phyloP scores from a whole-genome alignment of 2,329 filamentous ascomycete species.

The Xylariaceae sp. region DNA sequence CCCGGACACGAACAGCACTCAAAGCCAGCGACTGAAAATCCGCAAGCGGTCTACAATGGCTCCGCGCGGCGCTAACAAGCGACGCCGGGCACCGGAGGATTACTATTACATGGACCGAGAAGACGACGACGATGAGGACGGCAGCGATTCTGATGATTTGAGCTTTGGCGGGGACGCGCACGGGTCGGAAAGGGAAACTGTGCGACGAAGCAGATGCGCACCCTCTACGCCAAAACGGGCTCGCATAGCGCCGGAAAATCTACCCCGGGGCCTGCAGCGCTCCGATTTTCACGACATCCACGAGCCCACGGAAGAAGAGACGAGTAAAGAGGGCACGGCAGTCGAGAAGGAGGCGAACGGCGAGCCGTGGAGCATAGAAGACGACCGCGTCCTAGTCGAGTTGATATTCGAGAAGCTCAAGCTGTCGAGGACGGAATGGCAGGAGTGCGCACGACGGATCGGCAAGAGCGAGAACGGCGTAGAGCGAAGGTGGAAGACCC shows the following conservation, averaged over 20 bases:
- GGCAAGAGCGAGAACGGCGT: slow-evolving; percentile 55
- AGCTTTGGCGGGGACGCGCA: slow-evolving; percentile 17
- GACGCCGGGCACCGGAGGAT: slow-evolving; percentile 44
- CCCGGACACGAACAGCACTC: slow-evolving; percentile 30
- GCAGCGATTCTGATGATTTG: slow-evolving; percentile 36
- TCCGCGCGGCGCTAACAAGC: slow-evolving; percentile 48
- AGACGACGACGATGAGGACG: slow-evolving; percentile 31
- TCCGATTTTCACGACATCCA: slow-evolving; percentile 52
- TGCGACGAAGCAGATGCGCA: slow-evolving; percentile 23
- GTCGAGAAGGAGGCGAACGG: slow-evolving; percentile 42
- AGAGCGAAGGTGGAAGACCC: slow-evolving; percentile 56
- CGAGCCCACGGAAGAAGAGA: slow-evolving; percentile 27
- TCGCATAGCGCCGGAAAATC: slow-evolving; percentile 54
- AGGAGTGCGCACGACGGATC: slow-evolving; percentile 59
- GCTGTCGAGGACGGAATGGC: slow-evolving; percentile 60
- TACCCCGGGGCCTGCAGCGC: slow-evolving; percentile 55
- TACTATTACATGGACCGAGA: slow-evolving; percentile 44
- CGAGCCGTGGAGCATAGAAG: slow-evolving; percentile 54
- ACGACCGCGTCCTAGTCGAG: slow-evolving; percentile 61
- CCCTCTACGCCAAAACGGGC: slow-evolving; percentile 55
- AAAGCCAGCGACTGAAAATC: slow-evolving; percentile 41
- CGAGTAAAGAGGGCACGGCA: slow-evolving; percentile 33
- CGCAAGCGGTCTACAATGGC: slow-evolving; percentile 42
- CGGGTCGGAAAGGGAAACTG: slow-evolving; percentile 15
- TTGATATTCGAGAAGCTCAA: slow-evolving; percentile 61